These are phyloP conservation scores for Moesziomyces sp. DNA, from an alignment of 1,284 basidiomycete genomes.

Conservation along the genomic window DNA sequence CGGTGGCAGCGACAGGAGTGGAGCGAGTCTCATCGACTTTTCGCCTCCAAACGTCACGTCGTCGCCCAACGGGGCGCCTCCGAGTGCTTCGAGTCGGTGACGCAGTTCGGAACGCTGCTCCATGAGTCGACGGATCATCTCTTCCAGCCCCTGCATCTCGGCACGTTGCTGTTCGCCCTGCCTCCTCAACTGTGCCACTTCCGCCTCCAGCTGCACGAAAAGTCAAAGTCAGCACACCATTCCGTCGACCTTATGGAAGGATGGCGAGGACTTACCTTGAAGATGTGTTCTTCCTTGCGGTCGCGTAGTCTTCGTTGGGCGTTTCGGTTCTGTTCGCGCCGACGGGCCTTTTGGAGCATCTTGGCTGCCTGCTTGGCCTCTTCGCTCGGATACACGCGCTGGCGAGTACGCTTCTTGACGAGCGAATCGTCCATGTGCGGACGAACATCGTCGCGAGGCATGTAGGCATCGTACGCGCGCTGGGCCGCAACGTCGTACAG, in stretches of 20 bases:
- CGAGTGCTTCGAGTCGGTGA: slow-evolving; percentile 6
- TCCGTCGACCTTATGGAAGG: too few species aligned
- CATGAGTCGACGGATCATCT: slow-evolving; percentile 24
- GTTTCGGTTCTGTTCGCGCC: slow-evolving; percentile 39
- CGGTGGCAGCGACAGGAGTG: neutral
- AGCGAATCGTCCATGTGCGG: neutral
- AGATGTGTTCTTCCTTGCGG: slow-evolving; percentile 39
- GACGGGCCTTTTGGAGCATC: slow-evolving; percentile 21
- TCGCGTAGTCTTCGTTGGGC: slow-evolving; percentile 33
- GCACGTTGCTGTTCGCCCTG: slow-evolving; percentile 9
- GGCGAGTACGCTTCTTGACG: slow-evolving; percentile 11
- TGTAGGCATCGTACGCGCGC: neutral
- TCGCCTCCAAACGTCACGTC: neutral
- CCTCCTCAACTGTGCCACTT: slow-evolving; percentile 12
- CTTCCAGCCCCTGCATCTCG: slow-evolving; percentile 14
- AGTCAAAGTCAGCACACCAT: neutral
- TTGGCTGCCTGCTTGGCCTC: slow-evolving; percentile 34
- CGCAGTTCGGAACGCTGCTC: slow-evolving; percentile 15
- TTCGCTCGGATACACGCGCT: slow-evolving; percentile 19
- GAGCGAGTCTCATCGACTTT: neutral
- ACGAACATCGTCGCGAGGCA: neutral
- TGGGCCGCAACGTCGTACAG: neutral
- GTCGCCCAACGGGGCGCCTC: neutral
- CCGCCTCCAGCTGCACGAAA: slow-evolving; percentile 20
- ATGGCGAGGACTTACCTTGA: slow-evolving; percentile 21